Evolutionary conservation across 805 yeast species (phyloP).

Genomic region (Candida loeiensis): DNA sequence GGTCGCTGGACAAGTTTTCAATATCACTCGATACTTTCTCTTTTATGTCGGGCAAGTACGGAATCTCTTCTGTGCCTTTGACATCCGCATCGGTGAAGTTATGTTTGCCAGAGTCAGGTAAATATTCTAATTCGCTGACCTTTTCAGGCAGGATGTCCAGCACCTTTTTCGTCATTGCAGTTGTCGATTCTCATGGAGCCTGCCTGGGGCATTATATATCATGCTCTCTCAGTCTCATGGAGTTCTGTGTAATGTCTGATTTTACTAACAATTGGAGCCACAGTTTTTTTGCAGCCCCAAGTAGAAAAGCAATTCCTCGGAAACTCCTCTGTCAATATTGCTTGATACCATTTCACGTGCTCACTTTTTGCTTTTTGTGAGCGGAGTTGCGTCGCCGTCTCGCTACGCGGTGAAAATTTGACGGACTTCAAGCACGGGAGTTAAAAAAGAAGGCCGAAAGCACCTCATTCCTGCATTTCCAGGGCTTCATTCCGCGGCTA

Average conservation of each 20-base stretch:
- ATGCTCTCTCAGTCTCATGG: too few relatives aligned
- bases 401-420: too few relatives aligned
- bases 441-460: too few relatives aligned
- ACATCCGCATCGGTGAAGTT: neutral
- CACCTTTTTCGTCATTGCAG: neutral
- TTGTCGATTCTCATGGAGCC: neutral
- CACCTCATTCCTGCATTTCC: too few relatives aligned
- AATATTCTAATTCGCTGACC: neutral
- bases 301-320: too few relatives aligned
- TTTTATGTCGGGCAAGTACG: slow-evolving; percentile 9
- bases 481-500: too few relatives aligned
- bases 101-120: slow-evolving; percentile 1
- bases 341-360: too few relatives aligned
- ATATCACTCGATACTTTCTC: slow-evolving; percentile 8
- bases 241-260: too few relatives aligned
- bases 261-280: slow-evolving; percentile 1
- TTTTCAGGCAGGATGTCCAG: neutral
- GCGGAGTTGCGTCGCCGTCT: too few relatives aligned
- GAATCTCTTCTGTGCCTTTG: slow-evolving; percentile 1
- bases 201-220: neutral
- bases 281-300: neutral
- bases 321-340: too few relatives aligned
- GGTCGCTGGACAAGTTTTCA: slow-evolving; percentile 8
- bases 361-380: too few relatives aligned
- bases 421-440: too few relatives aligned